Evolutionary conservation across 305 asterid genomes (phyloP).

Genomic region (Fraxinus floribunda): DNA sequence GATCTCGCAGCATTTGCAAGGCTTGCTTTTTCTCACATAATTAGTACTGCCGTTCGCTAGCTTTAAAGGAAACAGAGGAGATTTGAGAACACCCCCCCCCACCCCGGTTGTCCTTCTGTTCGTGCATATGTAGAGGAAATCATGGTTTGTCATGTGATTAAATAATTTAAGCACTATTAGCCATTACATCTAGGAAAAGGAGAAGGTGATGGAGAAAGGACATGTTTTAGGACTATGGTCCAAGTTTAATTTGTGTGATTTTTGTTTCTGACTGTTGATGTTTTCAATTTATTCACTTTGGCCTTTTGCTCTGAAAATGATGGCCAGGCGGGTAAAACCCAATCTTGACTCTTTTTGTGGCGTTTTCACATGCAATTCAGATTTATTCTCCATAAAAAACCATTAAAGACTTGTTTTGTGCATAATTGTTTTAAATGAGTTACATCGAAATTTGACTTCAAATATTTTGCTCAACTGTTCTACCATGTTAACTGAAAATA

Average conservation of each 20-base stretch:
- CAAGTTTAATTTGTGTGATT: slow-evolving; percentile 1
- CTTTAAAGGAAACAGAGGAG: slow-evolving; percentile 35
- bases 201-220: neutral
- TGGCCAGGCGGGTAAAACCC: slow-evolving; percentile 3
- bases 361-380: neutral
- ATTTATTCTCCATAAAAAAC: neutral
- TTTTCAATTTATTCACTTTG: neutral
- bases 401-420: neutral
- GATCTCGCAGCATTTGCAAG: slow-evolving; percentile 61
- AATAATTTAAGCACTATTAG: slow-evolving; percentile 7
- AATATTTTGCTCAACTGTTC: neutral
- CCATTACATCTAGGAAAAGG: slow-evolving; percentile 8
- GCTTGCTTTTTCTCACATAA: slow-evolving; percentile 11
- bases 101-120: neutral
- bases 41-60: slow-evolving; percentile 23
- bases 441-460: neutral
- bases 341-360: neutral
- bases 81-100: slow-evolving; percentile 5
- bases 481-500: neutral
- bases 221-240: slow-evolving; percentile 1
- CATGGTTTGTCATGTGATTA: slow-evolving; percentile 41
- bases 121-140: slow-evolving; percentile 41
- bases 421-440: neutral
- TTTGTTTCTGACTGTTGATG: neutral
- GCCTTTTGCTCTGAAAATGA: slow-evolving; percentile 22